These are phyloP conservation scores for Globisporangium paroecandrum DNA, from an alignment of 352 stramenopile genomes.

Conservation along the genomic window DNA sequence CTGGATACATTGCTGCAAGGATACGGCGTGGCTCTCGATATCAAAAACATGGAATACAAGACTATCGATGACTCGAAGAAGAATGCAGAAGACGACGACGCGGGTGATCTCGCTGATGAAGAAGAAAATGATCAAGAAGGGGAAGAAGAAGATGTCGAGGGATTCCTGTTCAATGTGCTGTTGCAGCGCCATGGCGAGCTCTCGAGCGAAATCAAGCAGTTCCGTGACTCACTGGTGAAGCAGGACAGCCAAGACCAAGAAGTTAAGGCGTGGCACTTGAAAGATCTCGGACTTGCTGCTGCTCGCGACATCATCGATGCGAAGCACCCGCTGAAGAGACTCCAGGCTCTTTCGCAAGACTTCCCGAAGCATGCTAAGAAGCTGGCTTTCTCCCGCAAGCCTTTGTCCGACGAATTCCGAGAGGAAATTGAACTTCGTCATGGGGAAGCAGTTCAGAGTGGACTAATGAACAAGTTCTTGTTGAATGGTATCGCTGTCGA, in stretches of 20 bases:
- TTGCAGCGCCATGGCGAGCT: constrained; percentile 41
- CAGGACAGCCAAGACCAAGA: constrained; percentile 32
- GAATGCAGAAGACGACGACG: constrained; percentile 29
- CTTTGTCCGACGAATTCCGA: constrained; percentile 44
- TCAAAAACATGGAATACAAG: constrained; percentile 98
- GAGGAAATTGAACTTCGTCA: constrained; percentile 38
- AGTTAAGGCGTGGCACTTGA: constrained; percentile 87
- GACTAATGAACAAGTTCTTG: constrained; percentile 70
- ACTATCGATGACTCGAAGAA: constrained; percentile 92
- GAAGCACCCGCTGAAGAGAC: constrained; percentile 69
- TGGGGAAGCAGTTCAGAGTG: constrained; percentile 25
- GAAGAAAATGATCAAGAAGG: constrained; percentile 32
- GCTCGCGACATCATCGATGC: constrained; percentile 64
- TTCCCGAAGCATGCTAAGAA: constrained; percentile 86
- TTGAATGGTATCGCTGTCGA: constrained; percentile 87
- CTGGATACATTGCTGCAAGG: constrained; percentile 85
- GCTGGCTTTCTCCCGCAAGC: constrained; percentile 63
- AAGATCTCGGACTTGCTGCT: constrained; percentile 85
- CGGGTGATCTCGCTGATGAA: constrained; percentile 19
- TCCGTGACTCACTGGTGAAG: constrained; percentile 48
- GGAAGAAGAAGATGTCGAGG: constrained; percentile 61
- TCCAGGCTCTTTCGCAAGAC: constrained; percentile 85
- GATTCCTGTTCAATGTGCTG: constrained; percentile 59
- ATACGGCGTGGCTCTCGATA: constrained; percentile 91
- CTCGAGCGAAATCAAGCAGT: constrained; percentile 45